Evolutionary conservation across 164 flowering plant species (phyloP), one percentile per base, ranked within the genome.

Genomic region (Sedum album): DNA sequence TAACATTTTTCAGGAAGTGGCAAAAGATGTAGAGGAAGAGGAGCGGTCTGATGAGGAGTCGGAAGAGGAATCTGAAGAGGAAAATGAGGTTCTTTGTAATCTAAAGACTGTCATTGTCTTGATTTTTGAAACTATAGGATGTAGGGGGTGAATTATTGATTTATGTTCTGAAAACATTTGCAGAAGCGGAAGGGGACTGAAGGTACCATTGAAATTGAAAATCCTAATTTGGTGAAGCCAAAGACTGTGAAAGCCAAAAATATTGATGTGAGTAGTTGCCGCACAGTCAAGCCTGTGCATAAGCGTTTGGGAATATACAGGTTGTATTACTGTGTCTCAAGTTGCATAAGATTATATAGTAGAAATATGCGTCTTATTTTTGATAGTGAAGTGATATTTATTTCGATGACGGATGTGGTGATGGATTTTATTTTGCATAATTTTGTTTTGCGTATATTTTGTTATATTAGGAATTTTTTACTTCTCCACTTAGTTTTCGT

Each of bases 201-300:
- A 73, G 91, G 96, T 66, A 42, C 89, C 60, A 92, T 92, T 68
- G 81, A 89, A 80, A 82, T 89, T 70, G 84, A 88, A 44, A 92
- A 92, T 77, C 97, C 97, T 60, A 92, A 89, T 79, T 69, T 89
- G 78, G 92, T 74, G 13, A 88, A 86, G 76, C 73, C 81, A 28
- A 92, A 88, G 84, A 86, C 70, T 67, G 6, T 89, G 83, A 92
- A 87, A 84, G 97, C 97, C 36, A 88, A 73, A 69, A 65, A 65
- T 65, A 25, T 65, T 15, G 67, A 65, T 65, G 67, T 65, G 0
- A 36, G 67, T 63, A n/a, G n/a, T n/a, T n/a, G n/a, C n/a, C n/a
- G n/a, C n/a, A n/a, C n/a, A n/a, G n/a, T n/a, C n/a, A n/a, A n/a
- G n/a, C n/a, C n/a, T n/a, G n/a, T n/a, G n/a, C n/a, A n/a, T n/a